phyloP scores from a whole-genome alignment of 768 basidiomycete species.

The Lentinula raphanica region DNA sequence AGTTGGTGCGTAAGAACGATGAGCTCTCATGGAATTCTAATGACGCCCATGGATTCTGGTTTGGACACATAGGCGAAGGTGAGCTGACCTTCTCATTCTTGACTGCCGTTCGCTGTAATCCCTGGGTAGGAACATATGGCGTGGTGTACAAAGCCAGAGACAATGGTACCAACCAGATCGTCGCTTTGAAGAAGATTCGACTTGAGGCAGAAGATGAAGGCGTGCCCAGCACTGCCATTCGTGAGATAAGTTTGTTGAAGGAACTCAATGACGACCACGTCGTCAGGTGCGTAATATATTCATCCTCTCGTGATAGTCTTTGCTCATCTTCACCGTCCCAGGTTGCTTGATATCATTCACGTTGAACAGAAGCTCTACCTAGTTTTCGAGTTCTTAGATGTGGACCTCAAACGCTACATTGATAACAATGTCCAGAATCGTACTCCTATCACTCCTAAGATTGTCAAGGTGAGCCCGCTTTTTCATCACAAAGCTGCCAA shows the following conservation, averaged over 20 bases:
- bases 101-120: neutral
- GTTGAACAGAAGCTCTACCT: slow-evolving; percentile 96
- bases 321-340: slow-evolving; percentile 25
- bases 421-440: slow-evolving; percentile 74
- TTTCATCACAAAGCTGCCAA: slow-evolving; percentile 9
- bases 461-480: slow-evolving; percentile 67
- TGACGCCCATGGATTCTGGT: slow-evolving; percentile 2
- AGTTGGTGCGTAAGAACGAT: slow-evolving; percentile 67
- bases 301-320: neutral
- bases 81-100: slow-evolving; percentile 6
- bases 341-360: slow-evolving; percentile 94
- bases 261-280: slow-evolving; percentile 96
- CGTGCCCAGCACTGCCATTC: slow-evolving; percentile 95
- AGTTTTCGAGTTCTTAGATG: slow-evolving; percentile 96
- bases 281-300: slow-evolving; percentile 58
- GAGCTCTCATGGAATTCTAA: neutral
- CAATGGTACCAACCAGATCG: slow-evolving; percentile 69
- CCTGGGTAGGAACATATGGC: slow-evolving; percentile 81
- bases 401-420: slow-evolving; percentile 96
- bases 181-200: slow-evolving; percentile 97
- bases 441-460: slow-evolving; percentile 64
- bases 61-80: slow-evolving; percentile 38
- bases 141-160: slow-evolving; percentile 98
- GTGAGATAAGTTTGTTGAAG: slow-evolving; percentile 95
- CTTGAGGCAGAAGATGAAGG: slow-evolving; percentile 99